Evolutionary conservation across 345 rosid species (phyloP).

Genomic region (Trapa incisa): DNA sequence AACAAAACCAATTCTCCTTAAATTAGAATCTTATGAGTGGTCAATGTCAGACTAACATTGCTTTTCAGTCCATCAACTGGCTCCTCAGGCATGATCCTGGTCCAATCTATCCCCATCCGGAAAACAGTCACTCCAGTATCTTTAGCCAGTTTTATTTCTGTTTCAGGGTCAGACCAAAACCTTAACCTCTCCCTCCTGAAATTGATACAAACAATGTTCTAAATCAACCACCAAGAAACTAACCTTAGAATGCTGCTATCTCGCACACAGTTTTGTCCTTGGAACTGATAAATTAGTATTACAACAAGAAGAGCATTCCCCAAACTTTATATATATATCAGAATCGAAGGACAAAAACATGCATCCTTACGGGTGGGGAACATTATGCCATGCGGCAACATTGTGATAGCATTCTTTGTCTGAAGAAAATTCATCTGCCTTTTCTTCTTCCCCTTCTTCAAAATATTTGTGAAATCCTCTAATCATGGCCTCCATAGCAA

Average conservation of each 20-base stretch:
- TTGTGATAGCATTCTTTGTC: constrained; percentile 45
- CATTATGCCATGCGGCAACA: constrained; percentile 94
- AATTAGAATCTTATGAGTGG: constrained; percentile 4
- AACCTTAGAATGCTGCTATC: background rate
- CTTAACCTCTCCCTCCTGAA: constrained; percentile 80
- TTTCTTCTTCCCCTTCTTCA: constrained; percentile 24
- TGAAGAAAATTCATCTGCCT: constrained; percentile 12
- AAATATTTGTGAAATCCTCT: constrained; percentile 53
- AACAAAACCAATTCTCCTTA: background rate
- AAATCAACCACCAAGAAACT: constrained; percentile 7
- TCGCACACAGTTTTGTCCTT: background rate
- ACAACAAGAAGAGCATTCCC: background rate
- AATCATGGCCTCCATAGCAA: constrained; percentile 85
- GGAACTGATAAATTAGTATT: background rate
- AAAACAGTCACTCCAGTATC: constrained; percentile 70
- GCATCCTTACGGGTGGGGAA: constrained; percentile 66
- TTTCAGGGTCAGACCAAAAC: constrained; percentile 97
- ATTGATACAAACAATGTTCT: constrained; percentile 17
- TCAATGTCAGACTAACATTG: constrained; percentile 38
- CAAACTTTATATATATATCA: background rate
- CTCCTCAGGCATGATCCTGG: constrained; percentile 75
- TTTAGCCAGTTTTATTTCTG: constrained; percentile 74
- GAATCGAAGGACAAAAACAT: constrained; percentile 12
- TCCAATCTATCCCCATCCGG: constrained; percentile 93
- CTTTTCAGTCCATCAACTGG: constrained; percentile 59